These are phyloP conservation scores for Moricandia moricandioides DNA, from an alignment of 345 rosid genomes.

Conservation along the genomic window DNA sequence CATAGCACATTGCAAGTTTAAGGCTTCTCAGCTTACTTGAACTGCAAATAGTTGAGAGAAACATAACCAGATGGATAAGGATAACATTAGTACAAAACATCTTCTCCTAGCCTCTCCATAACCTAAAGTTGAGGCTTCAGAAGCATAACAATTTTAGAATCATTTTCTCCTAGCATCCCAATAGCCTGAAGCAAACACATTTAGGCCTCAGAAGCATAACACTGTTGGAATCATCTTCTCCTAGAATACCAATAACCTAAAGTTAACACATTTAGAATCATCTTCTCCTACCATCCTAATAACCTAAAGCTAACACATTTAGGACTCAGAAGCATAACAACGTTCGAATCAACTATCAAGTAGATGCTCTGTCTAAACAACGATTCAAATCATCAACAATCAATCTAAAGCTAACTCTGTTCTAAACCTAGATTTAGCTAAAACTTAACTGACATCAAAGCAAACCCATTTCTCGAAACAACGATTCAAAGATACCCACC, in stretches of 20 bases:
- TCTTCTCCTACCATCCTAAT: neutral
- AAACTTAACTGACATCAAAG: neutral
- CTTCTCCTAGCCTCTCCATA: neutral
- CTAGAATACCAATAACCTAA: neutral
- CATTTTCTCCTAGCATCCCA: neutral
- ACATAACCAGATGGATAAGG: neutral
- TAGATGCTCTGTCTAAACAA: too few relatives aligned
- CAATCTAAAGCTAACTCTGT: too few relatives aligned
- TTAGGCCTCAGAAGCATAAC: neutral
- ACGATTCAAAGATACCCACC: neutral
- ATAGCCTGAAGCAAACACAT: neutral
- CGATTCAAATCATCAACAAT: too few relatives aligned
- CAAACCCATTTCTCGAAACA: neutral
- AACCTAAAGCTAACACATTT: too few relatives aligned
- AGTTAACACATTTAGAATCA: neutral
- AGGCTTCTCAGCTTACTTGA: slow-evolving; percentile 48
- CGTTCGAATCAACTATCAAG: neutral
- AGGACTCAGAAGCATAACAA: neutral
- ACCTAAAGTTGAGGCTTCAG: neutral
- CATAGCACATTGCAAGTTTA: slow-evolving; percentile 36
- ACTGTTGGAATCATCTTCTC: neutral
- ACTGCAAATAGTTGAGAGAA: slow-evolving; percentile 32
- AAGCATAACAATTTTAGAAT: neutral
- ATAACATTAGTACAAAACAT: neutral
- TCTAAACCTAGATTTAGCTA: neutral